Percentiles rank a stretch among this genome's conserved stretches.
Conservation (phyloP, 2,329 filamentous ascomycete species). For the Pestalotiopsis sp. region DNA sequence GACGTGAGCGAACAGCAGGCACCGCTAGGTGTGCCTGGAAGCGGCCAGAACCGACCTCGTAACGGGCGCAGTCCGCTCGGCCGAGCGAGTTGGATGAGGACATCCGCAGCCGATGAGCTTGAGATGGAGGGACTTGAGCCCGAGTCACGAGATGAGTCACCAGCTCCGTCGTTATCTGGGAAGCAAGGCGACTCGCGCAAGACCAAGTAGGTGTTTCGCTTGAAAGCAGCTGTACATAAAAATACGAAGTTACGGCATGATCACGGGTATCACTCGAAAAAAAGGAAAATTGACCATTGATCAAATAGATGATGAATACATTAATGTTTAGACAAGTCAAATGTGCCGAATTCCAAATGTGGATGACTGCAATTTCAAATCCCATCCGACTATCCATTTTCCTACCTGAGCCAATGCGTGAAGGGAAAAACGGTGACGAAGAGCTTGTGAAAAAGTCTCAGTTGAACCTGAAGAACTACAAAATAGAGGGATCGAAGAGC, state of each 20-base stretch:
- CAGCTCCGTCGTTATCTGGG: background rate
- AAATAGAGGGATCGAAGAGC: background rate
- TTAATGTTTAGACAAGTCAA: background rate
- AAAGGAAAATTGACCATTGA: background rate
- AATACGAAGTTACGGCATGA: background rate
- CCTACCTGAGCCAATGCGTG: background rate
- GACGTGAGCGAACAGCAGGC: constrained; percentile 16
- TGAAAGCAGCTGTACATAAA: background rate
- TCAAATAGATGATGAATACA: background rate
- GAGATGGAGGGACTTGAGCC: constrained; percentile 23
- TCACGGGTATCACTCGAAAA: background rate
- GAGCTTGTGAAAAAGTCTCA: background rate
- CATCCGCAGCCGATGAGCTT: constrained; percentile 29
- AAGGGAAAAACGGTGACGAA: background rate
- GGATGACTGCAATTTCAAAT: too few species aligned
- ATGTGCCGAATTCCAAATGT: background rate
- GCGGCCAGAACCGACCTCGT: constrained; percentile 21
- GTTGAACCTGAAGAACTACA: background rate
- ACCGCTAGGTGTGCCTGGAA: constrained; percentile 23
- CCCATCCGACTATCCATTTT: too few species aligned
- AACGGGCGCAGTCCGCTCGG: constrained; percentile 41
- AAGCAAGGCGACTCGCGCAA: background rate
- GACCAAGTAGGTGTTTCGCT: background rate
- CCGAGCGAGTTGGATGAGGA: constrained; percentile 34
- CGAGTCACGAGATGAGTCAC: background rate